These are phyloP conservation scores for Amauroascus niger DNA, from an alignment of 2,329 filamentous ascomycete genomes.

Conservation along the genomic window DNA sequence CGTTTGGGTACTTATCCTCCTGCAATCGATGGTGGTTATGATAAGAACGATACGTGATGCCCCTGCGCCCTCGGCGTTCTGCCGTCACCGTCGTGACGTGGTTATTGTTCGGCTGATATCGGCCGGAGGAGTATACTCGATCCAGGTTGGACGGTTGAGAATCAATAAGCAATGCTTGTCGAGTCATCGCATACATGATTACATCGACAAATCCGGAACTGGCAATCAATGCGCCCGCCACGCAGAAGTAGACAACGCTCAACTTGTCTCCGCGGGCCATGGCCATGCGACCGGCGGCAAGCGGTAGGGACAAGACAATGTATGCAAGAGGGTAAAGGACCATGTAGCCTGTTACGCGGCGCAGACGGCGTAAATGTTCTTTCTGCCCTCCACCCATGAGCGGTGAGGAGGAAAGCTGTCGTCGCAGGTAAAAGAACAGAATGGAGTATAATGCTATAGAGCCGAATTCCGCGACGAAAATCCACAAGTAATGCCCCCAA, in stretches of 20 bases:
- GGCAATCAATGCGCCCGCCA: slow-evolving; percentile 48
- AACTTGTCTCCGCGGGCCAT: slow-evolving; percentile 29
- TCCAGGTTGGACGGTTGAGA: slow-evolving; percentile 36
- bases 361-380: slow-evolving; percentile 32
- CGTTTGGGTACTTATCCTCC: slow-evolving; percentile 30
- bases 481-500: slow-evolving; percentile 47
- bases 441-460: slow-evolving; percentile 42
- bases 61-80: slow-evolving; percentile 7
- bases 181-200: slow-evolving; percentile 49
- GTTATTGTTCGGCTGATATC: slow-evolving; percentile 7
- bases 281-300: slow-evolving; percentile 43
- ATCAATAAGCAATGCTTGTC: slow-evolving; percentile 46
- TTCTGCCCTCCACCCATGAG: slow-evolving; percentile 30
- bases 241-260: slow-evolving; percentile 39
- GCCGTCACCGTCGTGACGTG: slow-evolving; percentile 15
- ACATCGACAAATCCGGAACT: slow-evolving; percentile 52
- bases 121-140: slow-evolving; percentile 22
- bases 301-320: slow-evolving; percentile 53
- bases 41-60: slow-evolving; percentile 5
- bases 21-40: slow-evolving; percentile 4
- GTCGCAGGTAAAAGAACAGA: slow-evolving; percentile 42
- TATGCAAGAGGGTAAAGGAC: slow-evolving; percentile 45
- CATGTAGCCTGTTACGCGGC: slow-evolving; percentile 40
- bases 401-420: slow-evolving; percentile 33
- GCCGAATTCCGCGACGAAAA: slow-evolving; percentile 45